Evolutionary conservation across 805 yeast genomes (phyloP), one percentile per base, ranked within the genome.

Genomic region (Wickerhamiella slavikovae): DNA sequence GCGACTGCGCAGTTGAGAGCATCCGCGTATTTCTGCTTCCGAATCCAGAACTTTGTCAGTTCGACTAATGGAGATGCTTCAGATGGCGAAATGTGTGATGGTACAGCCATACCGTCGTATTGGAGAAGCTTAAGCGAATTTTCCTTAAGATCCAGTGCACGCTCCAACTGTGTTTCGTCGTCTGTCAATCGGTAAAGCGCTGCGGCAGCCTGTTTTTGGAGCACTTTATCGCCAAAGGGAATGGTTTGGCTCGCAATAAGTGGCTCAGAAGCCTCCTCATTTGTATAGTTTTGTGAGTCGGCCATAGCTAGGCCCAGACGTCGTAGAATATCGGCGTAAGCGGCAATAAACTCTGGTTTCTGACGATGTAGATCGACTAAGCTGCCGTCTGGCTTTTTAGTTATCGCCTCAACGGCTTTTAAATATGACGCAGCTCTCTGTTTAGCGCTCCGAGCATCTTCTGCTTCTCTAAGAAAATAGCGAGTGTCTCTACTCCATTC

Each of bases 291-390:
- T n/a, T n/a, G n/a, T n/a, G n/a, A n/a, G 4, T 34, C 39, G 15
- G 35, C 29, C 27, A 37, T 30, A 9, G 42, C 39, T n/a, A 47
- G 28, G 0, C 53, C 55, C 17, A 43, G 30, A 12, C 47, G 34
- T 12, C 48, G 42, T 29, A 47, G 34, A 11, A 48, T 27, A 30
- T 51, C 55, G 4, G 48, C 41, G 33, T 51, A 51, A 4, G 52
- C 54, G 2, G 44, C 37, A 7, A 51, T 40, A 55, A 55, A 51
- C 22, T 32, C 34, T 13, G 29, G 34, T 12, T 41, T 34, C 30
- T 48, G 45, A 5, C 30, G 29, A 9, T 24, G 20, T 15, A 49
- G 29, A 22, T 48, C 43, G 4, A 40, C 34, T 17, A 27, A 22
- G 2, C 35, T 38, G 15, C 36, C 34, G 12, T 33, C 33, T 10